These are phyloP conservation scores for Sporormia fimetaria DNA, from an alignment of 495 filamentous ascomycete genomes.

Conservation along the genomic window DNA sequence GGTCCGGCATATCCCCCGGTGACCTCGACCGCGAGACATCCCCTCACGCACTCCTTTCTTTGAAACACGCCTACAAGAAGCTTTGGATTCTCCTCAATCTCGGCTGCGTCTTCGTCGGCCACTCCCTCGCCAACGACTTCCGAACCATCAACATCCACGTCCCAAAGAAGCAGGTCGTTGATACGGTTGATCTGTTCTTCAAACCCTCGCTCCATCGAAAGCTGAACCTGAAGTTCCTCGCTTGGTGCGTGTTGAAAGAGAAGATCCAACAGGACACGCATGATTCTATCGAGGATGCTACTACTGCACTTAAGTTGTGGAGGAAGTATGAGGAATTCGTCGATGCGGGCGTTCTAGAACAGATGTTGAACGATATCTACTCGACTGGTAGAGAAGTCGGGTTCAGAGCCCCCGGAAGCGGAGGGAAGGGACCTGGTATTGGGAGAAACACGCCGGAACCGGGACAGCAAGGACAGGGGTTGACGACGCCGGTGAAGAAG, in stretches of 20 bases:
- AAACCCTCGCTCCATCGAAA: constrained; percentile 57
- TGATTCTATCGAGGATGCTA: constrained; percentile 87
- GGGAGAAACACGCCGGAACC: constrained; percentile 21
- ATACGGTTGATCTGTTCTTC: constrained; percentile 83
- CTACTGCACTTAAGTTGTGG: constrained; percentile 80
- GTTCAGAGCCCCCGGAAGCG: constrained; percentile 54
- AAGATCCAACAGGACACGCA: constrained; percentile 84
- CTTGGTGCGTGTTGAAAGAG: constrained; percentile 77
- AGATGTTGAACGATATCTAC: constrained; percentile 74
- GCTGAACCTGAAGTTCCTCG: constrained; percentile 76
- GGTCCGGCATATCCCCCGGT: constrained; percentile 74
- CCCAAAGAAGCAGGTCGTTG: constrained; percentile 79
- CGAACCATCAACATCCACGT: constrained; percentile 96
- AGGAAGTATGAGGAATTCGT: constrained; percentile 80
- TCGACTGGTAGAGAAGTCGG: constrained; percentile 54
- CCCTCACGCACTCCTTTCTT: constrained; percentile 65
- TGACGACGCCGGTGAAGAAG: constrained; percentile 18
- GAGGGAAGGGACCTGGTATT: neutral
- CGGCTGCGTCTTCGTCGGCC: constrained; percentile 86
- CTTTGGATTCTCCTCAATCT: constrained; percentile 94
- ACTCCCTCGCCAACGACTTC: constrained; percentile 87
- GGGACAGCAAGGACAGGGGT: constrained; percentile 4
- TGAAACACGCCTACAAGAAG: constrained; percentile 94
- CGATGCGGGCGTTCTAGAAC: constrained; percentile 68
- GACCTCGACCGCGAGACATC: constrained; percentile 69